Conservation (phyloP, 352 stramenopile species). For the Globisporangium heterothallicum region DNA sequence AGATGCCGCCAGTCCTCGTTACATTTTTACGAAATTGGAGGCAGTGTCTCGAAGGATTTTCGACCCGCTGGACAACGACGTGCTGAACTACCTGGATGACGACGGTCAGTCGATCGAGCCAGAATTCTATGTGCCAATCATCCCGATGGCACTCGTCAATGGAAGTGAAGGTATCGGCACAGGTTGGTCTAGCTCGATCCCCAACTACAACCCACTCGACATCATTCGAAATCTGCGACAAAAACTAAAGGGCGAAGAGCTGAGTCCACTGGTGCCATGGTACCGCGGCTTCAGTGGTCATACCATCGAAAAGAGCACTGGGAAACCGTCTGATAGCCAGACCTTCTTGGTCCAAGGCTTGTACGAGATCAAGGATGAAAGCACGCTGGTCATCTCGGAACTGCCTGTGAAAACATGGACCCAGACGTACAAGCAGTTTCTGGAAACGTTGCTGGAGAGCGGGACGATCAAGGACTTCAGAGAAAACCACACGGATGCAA, state of each 20-base stretch:
- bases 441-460: conserved; percentile 88
- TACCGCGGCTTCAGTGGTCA: conserved; percentile 90
- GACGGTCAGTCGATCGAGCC: conserved; percentile 92
- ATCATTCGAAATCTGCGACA: conserved; percentile 77
- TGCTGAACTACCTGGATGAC: conserved; percentile 89
- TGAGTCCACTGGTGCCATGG: conserved; percentile 78
- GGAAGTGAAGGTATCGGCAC: conserved; percentile 97
- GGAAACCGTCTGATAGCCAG: conserved; percentile 41
- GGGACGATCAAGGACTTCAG: conserved; percentile 89
- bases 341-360: conserved; percentile 84
- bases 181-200: conserved; percentile 91
- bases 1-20: conserved; percentile 91
- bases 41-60: conserved; percentile 81
- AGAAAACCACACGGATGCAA: conserved; percentile 92
- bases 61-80: conserved; percentile 85
- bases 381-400: conserved; percentile 93
- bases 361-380: conserved; percentile 81
- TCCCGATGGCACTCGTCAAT: conserved; percentile 97
- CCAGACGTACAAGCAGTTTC: conserved; percentile 93
- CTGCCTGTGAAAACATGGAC: conserved; percentile 96
- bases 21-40: conserved; percentile 93
- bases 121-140: conserved; percentile 93
- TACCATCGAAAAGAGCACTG: conserved; percentile 72
- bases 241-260: conserved; percentile 57
- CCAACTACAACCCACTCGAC: conserved; percentile 90